Evolutionary conservation across 1,284 basidiomycete genomes (phyloP).

Genomic region (Naganishia liquefaciens): DNA sequence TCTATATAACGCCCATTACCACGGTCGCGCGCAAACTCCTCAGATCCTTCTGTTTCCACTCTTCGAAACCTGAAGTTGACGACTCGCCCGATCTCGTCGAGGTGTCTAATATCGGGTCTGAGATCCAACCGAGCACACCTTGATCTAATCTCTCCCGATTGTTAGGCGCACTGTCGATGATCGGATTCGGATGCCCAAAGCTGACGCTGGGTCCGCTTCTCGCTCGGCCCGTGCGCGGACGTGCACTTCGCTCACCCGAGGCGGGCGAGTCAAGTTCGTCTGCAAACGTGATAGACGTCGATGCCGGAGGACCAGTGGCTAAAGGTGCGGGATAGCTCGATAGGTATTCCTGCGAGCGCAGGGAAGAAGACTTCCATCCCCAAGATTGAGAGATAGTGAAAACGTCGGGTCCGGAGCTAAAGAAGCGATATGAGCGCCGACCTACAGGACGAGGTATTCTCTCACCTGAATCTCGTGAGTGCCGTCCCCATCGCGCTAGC

Average conservation of each 20-base stretch:
- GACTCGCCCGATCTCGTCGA: slow-evolving; percentile 1
- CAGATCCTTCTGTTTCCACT: slow-evolving; percentile 42
- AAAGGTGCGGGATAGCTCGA: slow-evolving; percentile 30
- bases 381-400: slow-evolving; percentile 66
- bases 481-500: slow-evolving; percentile 76
- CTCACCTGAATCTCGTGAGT: slow-evolving; percentile 68
- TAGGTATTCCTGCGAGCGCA: slow-evolving; percentile 53
- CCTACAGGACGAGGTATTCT: slow-evolving; percentile 36
- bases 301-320: neutral
- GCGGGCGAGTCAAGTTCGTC: slow-evolving; percentile 9
- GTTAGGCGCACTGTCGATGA: slow-evolving; percentile 72
- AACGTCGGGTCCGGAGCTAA: slow-evolving; percentile 73
- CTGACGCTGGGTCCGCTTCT: slow-evolving; percentile 3
- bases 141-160: slow-evolving; percentile 54
- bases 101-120: slow-evolving; percentile 34
- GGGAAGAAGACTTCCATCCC: slow-evolving; percentile 57
- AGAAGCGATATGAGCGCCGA: neutral
- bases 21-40: slow-evolving; percentile 71
- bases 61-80: slow-evolving; percentile 34
- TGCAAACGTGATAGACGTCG: slow-evolving; percentile 16
- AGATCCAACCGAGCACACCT: slow-evolving; percentile 56
- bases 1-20: slow-evolving; percentile 67
- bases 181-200: slow-evolving; percentile 50
- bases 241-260: neutral
- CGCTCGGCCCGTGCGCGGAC: slow-evolving; percentile 7